phyloP scores from a whole-genome alignment of 257 asterid genomes.

The Plectranthus barbatus region DNA sequence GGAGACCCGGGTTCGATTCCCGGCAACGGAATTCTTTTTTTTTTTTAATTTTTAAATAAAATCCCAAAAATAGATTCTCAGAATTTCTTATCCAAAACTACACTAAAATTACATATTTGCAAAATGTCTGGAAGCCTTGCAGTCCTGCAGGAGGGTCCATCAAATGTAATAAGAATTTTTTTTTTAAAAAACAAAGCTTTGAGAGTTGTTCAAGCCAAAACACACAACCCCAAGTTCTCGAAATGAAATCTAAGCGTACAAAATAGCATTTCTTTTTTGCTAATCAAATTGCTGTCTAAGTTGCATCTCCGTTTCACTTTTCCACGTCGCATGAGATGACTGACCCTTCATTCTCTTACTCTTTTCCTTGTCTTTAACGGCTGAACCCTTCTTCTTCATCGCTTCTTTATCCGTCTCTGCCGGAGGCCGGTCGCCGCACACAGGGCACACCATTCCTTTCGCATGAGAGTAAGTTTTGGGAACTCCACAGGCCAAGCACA shows the following conservation, averaged over 20 bases:
- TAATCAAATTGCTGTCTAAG: slow-evolving; percentile 97
- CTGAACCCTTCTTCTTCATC: slow-evolving; percentile 61
- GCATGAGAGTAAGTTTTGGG: slow-evolving; percentile 69
- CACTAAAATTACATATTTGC: too few relatives aligned
- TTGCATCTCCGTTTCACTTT: slow-evolving; percentile 97
- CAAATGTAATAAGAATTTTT: too few relatives aligned
- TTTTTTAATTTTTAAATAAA: too few relatives aligned
- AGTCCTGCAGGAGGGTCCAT: too few relatives aligned
- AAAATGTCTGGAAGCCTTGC: too few relatives aligned
- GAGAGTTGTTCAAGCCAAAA: too few relatives aligned
- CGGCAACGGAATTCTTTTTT: slow-evolving; percentile 49
- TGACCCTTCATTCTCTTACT: slow-evolving; percentile 95
- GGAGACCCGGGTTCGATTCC: slow-evolving; percentile 95
- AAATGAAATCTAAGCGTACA: background rate
- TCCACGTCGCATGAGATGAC: slow-evolving; percentile 94
- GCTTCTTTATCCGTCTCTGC: slow-evolving; percentile 42
- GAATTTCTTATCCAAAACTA: too few relatives aligned
- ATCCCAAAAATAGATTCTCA: too few relatives aligned
- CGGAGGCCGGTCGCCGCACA: slow-evolving; percentile 63
- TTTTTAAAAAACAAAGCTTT: too few relatives aligned
- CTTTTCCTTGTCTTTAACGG: slow-evolving; percentile 86
- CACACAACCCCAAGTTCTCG: background rate
- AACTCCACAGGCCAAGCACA: slow-evolving; percentile 76
- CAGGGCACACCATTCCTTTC: slow-evolving; percentile 76
- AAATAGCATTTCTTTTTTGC: background rate